Base-by-base conservation (phyloP, 805 yeast species). In the Torulaspora delbrueckii region DNA sequence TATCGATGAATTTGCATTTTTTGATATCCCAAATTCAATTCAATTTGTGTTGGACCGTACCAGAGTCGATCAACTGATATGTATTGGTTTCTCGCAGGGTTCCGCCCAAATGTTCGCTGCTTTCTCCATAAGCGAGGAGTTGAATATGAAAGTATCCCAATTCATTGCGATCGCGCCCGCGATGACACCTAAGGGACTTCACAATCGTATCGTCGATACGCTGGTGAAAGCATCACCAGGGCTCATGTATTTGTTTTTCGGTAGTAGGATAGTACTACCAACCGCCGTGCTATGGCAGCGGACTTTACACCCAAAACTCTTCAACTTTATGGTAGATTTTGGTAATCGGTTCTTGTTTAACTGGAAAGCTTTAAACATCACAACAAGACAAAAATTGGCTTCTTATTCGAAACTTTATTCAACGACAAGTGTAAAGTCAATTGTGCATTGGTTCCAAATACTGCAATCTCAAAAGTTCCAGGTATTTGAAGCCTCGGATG, bases 401-500 rank as follows among this genome's bases (percentile, higher is more conserved):
- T 77, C 86, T 12, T 91, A 87, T 65, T 79, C 87, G 13, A 97
- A 93, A 63, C 71, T 91, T 44, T 91, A 90, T 67, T 86, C 96
- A 1, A 84, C 95, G 18, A 88, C 98, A 0, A 81, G 90, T 2
- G 98, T 90, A 22, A 91, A 90, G 65, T 78, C 86, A 8, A 89
- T 88, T 37, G 97, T 89, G n/a, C 96, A 88, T 66, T 88, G 96
- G 96, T 87, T 88, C 58, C 96, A 88, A 66, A 90, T 91, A 43
- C 86, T 91, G 50, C 74, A 83, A 42, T 74, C 84, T 5, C 78
- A 78, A 37, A 75, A 77, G 39, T 90, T 91, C 64, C 96, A 90
- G 64, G 84, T 93, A 96, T 91, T 81, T 66, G 93, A 86, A 58
- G 96, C 87, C 51, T 61, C 63, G 22, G 66, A 63, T 25, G 65